A percentile compares a stretch with the other conserved stretches of the same genome.
These are phyloP conservation scores for Spirogloea muscicola DNA, from an alignment of 139 green algal genomes.

Conservation along the genomic window DNA sequence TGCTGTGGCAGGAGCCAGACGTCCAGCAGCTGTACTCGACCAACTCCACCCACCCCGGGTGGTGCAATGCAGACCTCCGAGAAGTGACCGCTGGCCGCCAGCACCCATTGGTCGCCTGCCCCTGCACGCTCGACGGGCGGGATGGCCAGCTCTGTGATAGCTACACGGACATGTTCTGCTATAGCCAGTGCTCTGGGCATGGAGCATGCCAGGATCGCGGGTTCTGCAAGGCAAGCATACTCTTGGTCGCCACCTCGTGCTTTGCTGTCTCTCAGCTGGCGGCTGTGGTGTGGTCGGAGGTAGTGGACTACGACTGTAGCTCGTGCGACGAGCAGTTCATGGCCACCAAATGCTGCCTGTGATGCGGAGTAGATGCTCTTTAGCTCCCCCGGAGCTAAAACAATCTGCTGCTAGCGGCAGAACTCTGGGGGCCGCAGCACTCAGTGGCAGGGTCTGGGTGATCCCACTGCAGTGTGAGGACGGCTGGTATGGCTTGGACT, in stretches of 20 bases:
- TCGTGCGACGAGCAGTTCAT: background rate
- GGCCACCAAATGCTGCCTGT: background rate
- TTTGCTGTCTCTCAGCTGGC: background rate
- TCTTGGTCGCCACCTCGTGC: background rate
- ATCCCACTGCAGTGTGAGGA: slow-evolving; percentile 6
- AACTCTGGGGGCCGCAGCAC: background rate
- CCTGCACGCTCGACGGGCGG: background rate
- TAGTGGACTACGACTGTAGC: background rate
- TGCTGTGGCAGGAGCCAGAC: no score
- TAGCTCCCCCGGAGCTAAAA: background rate
- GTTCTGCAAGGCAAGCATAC: slow-evolving; percentile 33
- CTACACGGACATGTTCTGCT: background rate
- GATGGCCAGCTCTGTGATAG: slow-evolving; percentile 7
- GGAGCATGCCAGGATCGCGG: slow-evolving; percentile 6
- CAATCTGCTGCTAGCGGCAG: background rate
- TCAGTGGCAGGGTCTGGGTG: background rate
- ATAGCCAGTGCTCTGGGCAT: slow-evolving; percentile 16
- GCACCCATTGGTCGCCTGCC: background rate
- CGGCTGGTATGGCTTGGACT: slow-evolving; percentile 16
- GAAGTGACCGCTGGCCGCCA: background rate
- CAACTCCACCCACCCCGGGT: slow-evolving; percentile 12
- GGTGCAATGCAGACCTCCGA: slow-evolving; percentile 11
- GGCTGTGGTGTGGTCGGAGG: background rate
- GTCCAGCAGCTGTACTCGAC: slow-evolving; percentile 17
- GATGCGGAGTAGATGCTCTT: background rate